A percentile compares a stretch with the other conserved stretches of the same genome.
Conservation (phyloP, 1,284 basidiomycete genomes). For the Boletus chippewaensis region DNA sequence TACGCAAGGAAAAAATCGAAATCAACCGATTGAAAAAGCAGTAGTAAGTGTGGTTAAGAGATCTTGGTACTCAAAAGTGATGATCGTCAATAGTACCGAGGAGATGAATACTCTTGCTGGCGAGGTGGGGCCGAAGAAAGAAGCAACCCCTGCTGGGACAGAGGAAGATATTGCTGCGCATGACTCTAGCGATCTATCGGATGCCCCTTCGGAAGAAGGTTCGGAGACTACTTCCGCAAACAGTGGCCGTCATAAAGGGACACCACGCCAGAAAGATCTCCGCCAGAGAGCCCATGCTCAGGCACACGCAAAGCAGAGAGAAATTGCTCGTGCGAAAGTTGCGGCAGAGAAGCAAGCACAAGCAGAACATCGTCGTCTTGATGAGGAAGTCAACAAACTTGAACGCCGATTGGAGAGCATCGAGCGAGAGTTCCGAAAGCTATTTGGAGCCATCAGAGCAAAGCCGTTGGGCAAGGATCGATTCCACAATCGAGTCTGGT, state of each 20-base stretch:
- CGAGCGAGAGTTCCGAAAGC: constrained; percentile 88
- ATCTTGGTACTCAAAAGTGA: constrained; percentile 7
- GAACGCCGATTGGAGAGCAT: constrained; percentile 77
- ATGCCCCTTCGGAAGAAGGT: constrained; percentile 52
- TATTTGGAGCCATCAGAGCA: constrained; percentile 76
- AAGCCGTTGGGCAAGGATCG: constrained; percentile 88
- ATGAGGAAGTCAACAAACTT: constrained; percentile 81
- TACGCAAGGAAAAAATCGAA: constrained; percentile 94
- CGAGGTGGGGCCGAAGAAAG: constrained; percentile 54
- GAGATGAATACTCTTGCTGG: constrained; percentile 63
- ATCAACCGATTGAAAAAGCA: constrained; percentile 84
- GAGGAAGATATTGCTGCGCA: constrained; percentile 55
- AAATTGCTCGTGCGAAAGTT: constrained; percentile 66
- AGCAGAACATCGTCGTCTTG: constrained; percentile 74
- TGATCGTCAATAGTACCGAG: constrained; percentile 46
- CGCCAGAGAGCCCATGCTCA: constrained; percentile 49
- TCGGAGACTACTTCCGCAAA: constrained; percentile 42
- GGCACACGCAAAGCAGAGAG: constrained; percentile 69
- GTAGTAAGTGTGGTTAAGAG: constrained; percentile 50
- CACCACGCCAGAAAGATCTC: constrained; percentile 46
- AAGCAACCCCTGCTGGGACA: constrained; percentile 34
- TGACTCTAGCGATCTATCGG: constrained; percentile 66
- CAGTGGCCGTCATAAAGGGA: constrained; percentile 40
- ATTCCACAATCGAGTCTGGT: constrained; percentile 95
- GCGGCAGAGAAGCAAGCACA: constrained; percentile 63